Evolutionary conservation across 2,329 filamentous ascomycete species (phyloP).

Genomic region (Trichoderma hamatum): DNA sequence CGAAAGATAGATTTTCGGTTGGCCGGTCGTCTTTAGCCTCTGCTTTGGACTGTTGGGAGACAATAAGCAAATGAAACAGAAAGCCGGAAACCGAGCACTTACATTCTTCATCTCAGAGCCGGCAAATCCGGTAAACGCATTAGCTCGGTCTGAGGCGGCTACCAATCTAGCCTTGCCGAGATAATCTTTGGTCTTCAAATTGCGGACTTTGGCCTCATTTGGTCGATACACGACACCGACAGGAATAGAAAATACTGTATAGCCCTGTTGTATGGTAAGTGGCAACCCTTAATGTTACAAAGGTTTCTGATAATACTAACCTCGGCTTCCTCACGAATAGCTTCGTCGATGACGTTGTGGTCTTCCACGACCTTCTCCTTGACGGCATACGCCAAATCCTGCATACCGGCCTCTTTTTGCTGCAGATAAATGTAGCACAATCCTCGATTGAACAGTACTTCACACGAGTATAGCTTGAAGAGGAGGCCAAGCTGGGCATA

Average conservation of each 20-base stretch:
- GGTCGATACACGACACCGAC: conserved; percentile 94
- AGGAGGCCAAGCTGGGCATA: conserved; percentile 94
- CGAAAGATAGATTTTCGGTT: conserved; percentile 83
- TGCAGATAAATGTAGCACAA: conserved; percentile 97
- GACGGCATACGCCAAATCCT: conserved; percentile 85
- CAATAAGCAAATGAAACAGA: conserved; percentile 24
- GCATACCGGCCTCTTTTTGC: conserved; percentile 85
- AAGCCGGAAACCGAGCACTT: conserved; percentile 34
- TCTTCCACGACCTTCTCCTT: conserved; percentile 97
- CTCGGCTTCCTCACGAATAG: conserved; percentile 89
- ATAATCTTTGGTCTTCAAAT: conserved; percentile 96
- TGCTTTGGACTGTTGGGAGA: conserved; percentile 48
- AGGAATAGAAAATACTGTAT: conserved; percentile 97
- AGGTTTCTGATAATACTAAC: conserved; percentile 51
- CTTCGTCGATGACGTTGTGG: conserved; percentile 97
- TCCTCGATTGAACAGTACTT: conserved; percentile 95
- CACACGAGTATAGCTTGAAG: conserved; percentile 96
- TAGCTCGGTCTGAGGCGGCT: conserved; percentile 78
- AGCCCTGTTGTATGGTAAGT: conserved; percentile 64
- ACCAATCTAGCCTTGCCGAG: conserved; percentile 94
- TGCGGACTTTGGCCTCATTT: conserved; percentile 97
- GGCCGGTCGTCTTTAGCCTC: conserved; percentile 77
- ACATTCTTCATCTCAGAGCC: conserved; percentile 79
- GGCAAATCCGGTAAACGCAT: conserved; percentile 80
- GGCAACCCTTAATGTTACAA: not conserved